These are phyloP conservation scores for Eleusine indica DNA, from an alignment of 176 grass and related monocot genomes.

Conservation along the genomic window DNA sequence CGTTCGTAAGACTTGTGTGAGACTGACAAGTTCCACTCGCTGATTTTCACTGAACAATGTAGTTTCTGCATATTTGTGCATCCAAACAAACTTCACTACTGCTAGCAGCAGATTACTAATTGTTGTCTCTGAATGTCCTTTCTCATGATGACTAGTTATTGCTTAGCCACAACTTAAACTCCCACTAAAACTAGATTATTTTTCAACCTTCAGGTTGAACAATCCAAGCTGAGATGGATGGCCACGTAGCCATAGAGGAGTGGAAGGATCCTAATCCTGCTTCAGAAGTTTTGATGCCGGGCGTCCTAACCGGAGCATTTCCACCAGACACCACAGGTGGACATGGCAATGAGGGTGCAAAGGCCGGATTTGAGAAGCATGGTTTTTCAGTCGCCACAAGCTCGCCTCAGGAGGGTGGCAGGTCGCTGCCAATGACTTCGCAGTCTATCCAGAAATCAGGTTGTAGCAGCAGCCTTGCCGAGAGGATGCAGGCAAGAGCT, in stretches of 20 bases:
- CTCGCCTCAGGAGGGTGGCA: constrained; percentile 24
- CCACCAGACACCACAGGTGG: constrained; percentile 26
- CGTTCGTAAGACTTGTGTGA: constrained; percentile 4
- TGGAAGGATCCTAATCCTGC: constrained; percentile 45
- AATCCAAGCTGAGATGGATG: constrained; percentile 46
- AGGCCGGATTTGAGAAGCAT: constrained; percentile 31
- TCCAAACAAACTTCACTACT: neutral
- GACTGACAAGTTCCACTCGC: neutral
- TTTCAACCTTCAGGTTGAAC: constrained; percentile 14
- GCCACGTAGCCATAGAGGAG: constrained; percentile 40
- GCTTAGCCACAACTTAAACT: neutral
- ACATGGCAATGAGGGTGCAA: constrained; percentile 2
- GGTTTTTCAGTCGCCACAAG: constrained; percentile 27
- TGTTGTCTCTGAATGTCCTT: neutral
- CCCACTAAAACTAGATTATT: neutral
- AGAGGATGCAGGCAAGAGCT: constrained; percentile 60
- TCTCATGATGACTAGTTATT: neutral
- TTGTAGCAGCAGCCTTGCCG: constrained; percentile 44
- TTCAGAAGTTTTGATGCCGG: constrained; percentile 21
- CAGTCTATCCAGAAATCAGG: constrained; percentile 46
- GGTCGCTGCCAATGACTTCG: constrained; percentile 22
- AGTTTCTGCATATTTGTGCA: neutral
- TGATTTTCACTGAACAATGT: neutral
- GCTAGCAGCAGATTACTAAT: constrained; percentile 6
- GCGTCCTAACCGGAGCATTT: constrained; percentile 39